A percentile compares a stretch with the other conserved stretches of the same genome.
Conservation (phyloP, 1,139 yeast species). For the Scheffersomyces parashehatae region DNA sequence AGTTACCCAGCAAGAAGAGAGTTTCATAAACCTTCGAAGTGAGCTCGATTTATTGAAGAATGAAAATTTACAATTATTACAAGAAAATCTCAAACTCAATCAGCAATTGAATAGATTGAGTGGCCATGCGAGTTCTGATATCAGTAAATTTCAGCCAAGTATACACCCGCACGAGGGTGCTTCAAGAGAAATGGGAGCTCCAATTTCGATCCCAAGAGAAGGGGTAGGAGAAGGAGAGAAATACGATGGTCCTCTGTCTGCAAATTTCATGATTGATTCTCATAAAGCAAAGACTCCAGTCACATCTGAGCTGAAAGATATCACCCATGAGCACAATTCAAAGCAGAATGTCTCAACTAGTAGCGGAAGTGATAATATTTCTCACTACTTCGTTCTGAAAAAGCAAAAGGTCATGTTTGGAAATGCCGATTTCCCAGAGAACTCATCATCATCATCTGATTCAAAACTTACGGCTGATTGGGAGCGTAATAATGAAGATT, state of each 20-base stretch:
- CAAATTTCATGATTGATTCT: slow-evolving; percentile 45
- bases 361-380: not conserved
- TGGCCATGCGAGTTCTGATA: not conserved
- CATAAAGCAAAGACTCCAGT: slow-evolving; percentile 17
- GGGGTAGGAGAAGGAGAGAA: slow-evolving; percentile 29
- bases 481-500: slow-evolving; percentile 8
- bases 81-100: slow-evolving; percentile 20
- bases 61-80: slow-evolving; percentile 22
- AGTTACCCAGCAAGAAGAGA: slow-evolving; percentile 1
- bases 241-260: slow-evolving; percentile 54
- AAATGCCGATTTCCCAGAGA: slow-evolving; percentile 3
- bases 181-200: not conserved
- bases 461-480: slow-evolving; percentile 11
- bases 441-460: slow-evolving; percentile 12
- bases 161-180: not conserved
- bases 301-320: not conserved
- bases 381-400: not conserved
- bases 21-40: slow-evolving; percentile 3
- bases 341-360: not conserved
- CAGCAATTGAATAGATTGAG: slow-evolving; percentile 4
- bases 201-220: not conserved
- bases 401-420: slow-evolving; percentile 1
- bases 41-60: slow-evolving; percentile 16
- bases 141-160: not conserved
- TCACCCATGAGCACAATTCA: not conserved